These are phyloP conservation scores for Ilyonectria robusta DNA, from an alignment of 2,329 filamentous ascomycete genomes.

Conservation along the genomic window DNA sequence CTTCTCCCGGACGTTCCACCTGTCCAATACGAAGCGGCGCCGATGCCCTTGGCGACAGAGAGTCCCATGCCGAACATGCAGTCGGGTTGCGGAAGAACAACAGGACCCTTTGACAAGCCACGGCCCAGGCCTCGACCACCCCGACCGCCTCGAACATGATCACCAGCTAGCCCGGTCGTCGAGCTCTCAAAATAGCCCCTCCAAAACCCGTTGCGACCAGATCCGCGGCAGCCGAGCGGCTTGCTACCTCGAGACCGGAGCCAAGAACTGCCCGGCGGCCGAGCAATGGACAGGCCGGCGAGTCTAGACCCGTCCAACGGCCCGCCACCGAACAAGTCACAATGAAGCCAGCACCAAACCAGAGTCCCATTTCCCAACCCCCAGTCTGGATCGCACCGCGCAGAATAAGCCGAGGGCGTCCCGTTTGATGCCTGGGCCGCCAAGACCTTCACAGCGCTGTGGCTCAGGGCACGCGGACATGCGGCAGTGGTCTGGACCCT, in stretches of 20 bases:
- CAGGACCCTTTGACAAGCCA: not conserved
- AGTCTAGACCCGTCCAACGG: slow-evolving; percentile 32
- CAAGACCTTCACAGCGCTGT: slow-evolving; percentile 24
- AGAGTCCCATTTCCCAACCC: not conserved
- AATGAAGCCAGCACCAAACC: not conserved
- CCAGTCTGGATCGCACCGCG: slow-evolving; percentile 6
- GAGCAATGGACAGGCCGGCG: not conserved
- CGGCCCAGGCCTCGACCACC: not conserved
- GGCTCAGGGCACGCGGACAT: slow-evolving; percentile 44
- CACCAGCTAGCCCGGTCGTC: not conserved
- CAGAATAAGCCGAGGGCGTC: slow-evolving; percentile 3
- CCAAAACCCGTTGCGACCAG: slow-evolving; percentile 11
- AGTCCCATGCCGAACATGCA: not conserved
- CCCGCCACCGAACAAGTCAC: slow-evolving; percentile 23
- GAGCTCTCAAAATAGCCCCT: slow-evolving; percentile 11
- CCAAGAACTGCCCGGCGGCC: not conserved
- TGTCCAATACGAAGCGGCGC: not conserved
- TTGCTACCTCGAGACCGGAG: slow-evolving; percentile 2
- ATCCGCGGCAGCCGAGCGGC: slow-evolving; percentile 25
- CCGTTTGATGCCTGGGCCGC: slow-evolving; percentile 16
- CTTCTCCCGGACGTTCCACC: not conserved
- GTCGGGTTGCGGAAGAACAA: not conserved
- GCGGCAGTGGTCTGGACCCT: slow-evolving; percentile 33
- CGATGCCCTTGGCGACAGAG: not conserved
- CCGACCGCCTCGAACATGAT: not conserved